Base-by-base conservation (phyloP, 2,329 filamentous ascomycete genomes). In the Pseudocercospora vitis region DNA sequence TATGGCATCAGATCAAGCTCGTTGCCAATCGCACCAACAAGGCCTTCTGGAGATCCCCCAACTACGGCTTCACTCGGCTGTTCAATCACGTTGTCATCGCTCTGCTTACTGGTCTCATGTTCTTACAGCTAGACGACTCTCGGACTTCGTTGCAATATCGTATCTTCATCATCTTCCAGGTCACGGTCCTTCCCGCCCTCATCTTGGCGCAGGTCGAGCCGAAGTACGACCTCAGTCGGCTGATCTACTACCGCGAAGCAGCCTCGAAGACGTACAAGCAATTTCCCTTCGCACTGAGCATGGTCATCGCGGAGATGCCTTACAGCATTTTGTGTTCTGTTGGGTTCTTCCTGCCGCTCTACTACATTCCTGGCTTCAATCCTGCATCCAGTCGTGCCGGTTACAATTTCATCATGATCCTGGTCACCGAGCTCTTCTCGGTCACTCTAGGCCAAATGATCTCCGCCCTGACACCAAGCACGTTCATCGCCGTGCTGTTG, bases 151-250 rank as follows among this genome's bases (percentile, higher is more conserved):
- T 96, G 3, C 91, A 96, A 71, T 88, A 94, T 76, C 85, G 86
- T 56, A 81, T 96, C 58, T 96, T 96, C 71, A 83, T 92, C 71
- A 88, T 94, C 70, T 96, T 96, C 81, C 89, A 95, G 55, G 83
- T 91, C 48, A 90, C 89, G 0, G 88, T 95, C 18, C 78, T 96
- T 21, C 89, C 90, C 0, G 88, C 88, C 1, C 78, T 95, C 24
- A 89, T 95, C 69, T 83, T 95, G 52, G 84, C 85, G 1, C 89
- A 95, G 66, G 87, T 95, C 50, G 87, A 95, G 71, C 83, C 87
- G 33, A 91, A 91, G 75, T 95, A 88, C 70, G 86, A 91, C 66
- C 77, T 91, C 65, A 85, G 87, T 57, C 83, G 90, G 37, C 79
- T 88, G 66, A 86, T 95, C 59, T 91, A 89, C 75, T 94, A 91